These are phyloP conservation scores for Tolypocladium tropicale DNA, from an alignment of 2,329 filamentous ascomycete genomes.

Conservation along the genomic window DNA sequence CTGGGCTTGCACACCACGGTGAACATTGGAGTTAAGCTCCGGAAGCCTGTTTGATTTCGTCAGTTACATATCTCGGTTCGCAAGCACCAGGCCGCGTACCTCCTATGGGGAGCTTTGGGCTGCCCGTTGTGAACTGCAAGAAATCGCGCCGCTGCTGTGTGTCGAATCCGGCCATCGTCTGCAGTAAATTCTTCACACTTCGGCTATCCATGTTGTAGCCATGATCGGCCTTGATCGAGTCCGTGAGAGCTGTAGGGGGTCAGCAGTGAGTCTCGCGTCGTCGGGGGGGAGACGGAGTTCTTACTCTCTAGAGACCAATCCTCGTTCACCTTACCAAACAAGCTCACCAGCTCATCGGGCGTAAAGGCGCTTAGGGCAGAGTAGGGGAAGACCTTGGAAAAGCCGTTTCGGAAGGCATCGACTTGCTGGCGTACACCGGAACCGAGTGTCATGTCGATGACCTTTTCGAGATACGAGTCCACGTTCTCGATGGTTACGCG, in stretches of 20 bases:
- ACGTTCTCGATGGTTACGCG: constrained; percentile 85
- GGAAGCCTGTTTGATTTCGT: constrained; percentile 61
- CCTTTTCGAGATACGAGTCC: constrained; percentile 75
- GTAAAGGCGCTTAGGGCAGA: constrained; percentile 88
- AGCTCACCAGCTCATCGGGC: constrained; percentile 84
- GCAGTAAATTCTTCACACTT: constrained; percentile 85
- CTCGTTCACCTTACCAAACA: constrained; percentile 87
- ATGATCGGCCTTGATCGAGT: constrained; percentile 97
- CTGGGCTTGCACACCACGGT: constrained; percentile 99
- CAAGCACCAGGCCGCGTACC: constrained; percentile 46
- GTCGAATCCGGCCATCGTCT: constrained; percentile 84
- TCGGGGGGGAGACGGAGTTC: constrained; percentile 16
- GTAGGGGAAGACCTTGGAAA: constrained; percentile 95
- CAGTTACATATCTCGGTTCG: constrained; percentile 12
- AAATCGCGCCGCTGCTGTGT: constrained; percentile 76
- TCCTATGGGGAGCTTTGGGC: constrained; percentile 94
- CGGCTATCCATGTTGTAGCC: constrained; percentile 98
- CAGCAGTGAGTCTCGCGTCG: constrained; percentile 1
- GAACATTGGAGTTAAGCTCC: constrained; percentile 93
- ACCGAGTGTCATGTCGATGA: constrained; percentile 87
- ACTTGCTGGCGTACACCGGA: constrained; percentile 79
- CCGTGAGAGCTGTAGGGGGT: constrained; percentile 65
- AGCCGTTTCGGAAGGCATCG: constrained; percentile 81
- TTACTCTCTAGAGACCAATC: constrained; percentile 97
- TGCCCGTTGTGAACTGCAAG: constrained; percentile 94